phyloP scores from a whole-genome alignment of 2,329 filamentous ascomycete genomes.

The Verticillium klebahnii region DNA sequence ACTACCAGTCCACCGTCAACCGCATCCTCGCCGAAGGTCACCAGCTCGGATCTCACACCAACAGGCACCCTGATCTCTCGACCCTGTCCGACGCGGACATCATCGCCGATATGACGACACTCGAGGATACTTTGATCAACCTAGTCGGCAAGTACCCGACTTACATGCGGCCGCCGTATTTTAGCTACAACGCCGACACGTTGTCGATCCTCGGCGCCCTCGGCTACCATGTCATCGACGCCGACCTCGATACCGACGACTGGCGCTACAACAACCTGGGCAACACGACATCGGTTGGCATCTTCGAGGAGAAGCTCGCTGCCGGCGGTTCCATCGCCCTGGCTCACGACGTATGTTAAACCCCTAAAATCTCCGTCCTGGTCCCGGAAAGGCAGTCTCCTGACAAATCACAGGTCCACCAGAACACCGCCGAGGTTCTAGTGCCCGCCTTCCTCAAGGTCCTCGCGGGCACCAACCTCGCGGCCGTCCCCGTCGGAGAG shows the following conservation, averaged over 20 bases:
- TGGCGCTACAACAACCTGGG: conserved; percentile 30
- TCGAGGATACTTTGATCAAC: conserved; percentile 39
- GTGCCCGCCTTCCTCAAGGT: conserved; percentile 29
- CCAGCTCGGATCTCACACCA: conserved; percentile 15
- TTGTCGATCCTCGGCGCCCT: conserved; percentile 16
- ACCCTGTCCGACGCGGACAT: conserved; percentile 24
- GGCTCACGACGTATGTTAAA: conserved; percentile 27
- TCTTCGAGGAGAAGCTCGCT: conserved; percentile 14
- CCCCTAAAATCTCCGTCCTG: neutral
- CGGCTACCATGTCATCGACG: conserved; percentile 31
- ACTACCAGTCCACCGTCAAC: neutral
- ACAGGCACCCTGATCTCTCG: conserved; percentile 39
- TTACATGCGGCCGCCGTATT: conserved; percentile 45
- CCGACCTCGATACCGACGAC: conserved; percentile 31
- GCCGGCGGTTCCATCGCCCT: conserved; percentile 15
- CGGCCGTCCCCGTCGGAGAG: conserved; percentile 42
- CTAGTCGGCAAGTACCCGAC: conserved; percentile 50
- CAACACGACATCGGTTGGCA: conserved; percentile 24
- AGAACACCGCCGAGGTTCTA: conserved; percentile 32
- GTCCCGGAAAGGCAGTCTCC: neutral
- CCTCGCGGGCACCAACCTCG: conserved; percentile 30
- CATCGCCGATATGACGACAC: conserved; percentile 32
- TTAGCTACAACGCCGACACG: conserved; percentile 30
- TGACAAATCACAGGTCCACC: conserved; percentile 22
- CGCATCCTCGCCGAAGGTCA: conserved; percentile 6